Base-by-base conservation (phyloP, 441 rosid species). In the Aquilaria agallochum region DNA sequence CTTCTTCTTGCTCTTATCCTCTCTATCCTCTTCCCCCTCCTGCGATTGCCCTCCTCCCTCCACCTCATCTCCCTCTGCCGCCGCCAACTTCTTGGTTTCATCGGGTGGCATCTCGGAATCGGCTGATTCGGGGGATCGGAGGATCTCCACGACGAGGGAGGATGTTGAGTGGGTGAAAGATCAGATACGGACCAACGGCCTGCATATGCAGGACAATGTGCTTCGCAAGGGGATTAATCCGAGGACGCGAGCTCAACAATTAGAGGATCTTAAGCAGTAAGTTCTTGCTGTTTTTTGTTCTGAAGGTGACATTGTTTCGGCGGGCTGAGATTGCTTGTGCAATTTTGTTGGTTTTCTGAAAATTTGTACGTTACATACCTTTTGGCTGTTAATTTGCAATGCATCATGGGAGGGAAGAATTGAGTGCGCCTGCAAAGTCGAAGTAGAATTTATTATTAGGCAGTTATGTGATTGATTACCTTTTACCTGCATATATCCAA, bases 191-290 rank as follows among this genome's bases (percentile, higher is more conserved):
- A 70, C 50, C 32, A 94, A 94, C 50, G 99, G 99, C n/a, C 71
- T 94, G 69, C 99, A 78, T 67, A 89, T 94, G 99, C 92, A 77
- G 65, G 86, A 84, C 12, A 94, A 89, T 77, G 92, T 89, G 68
- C 87, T 94, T 10, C 81, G 99, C 5, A 94, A 94, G 66, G 99
- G 97, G 55, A 94, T 94, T 32, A 94, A 91, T 70, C 99, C 99
- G 33, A 92, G 99, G 50, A 80, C 99, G 32, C 76, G 99, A 52
- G 96, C 82, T 69, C 96, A 89, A 67, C 99, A 94, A 67, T 86
- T 94, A 49, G 72, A 80, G 57, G 97, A 94, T 89, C 97, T 94
- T 54, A 62, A 56, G 14, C 81, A 83, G 98, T 94, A 76, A 77
- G 68, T 27, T 8, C 50, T 11, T 45, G 13, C 13, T 20, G 7